Evolutionary conservation across 306 rosid genomes (phyloP), one percentile per base, ranked within the genome.

Genomic region (Castanea sativa): DNA sequence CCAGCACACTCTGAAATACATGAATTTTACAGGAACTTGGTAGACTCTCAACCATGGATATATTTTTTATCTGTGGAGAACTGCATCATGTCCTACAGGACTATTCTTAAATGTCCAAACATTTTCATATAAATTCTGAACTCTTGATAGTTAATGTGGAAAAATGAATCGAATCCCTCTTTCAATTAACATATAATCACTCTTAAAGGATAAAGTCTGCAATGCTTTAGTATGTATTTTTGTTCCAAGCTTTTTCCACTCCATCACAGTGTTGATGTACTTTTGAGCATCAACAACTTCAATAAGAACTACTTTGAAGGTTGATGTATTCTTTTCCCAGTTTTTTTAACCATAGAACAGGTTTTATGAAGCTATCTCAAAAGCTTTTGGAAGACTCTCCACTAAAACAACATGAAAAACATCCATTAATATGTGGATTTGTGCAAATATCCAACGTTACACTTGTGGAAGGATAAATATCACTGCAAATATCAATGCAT

Each of bases 381-480:
- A 63, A 41, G 41, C 72, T 57, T 70, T 83, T 69, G 58, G 78
- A 74, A 80, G 73, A 83, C 81, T 58, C 83, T 81, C 82, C 83
- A 53, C 64, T 52, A 52, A 68, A 73, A 79, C 4, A 35, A 70
- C 21, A 68, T 73, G 53, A 82, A 78, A 52, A 60, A 61, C 69
- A 49, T 82, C 86, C 74, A 79, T 72, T 73, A 85, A 75, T 79
- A 49, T 76, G 77, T 65, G 80, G 75, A 80, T 79, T 33, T 76
- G 79, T 65, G 80, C 78, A 80, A 55, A 73, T 64, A 69, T 73
- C 87, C 82, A 73, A 73, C 71, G 81, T 81, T 65, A 85, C 87
- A 75, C 82, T 75, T 81, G 81, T 45, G 52, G 76, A 74, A 72
- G 85, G 84, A 81, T 59, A 81, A 75, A 43, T 77, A 83, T 78